Evolutionary conservation across 176 grass and related monocot genomes (phyloP).

Genomic region (Triticum turgidum): DNA sequence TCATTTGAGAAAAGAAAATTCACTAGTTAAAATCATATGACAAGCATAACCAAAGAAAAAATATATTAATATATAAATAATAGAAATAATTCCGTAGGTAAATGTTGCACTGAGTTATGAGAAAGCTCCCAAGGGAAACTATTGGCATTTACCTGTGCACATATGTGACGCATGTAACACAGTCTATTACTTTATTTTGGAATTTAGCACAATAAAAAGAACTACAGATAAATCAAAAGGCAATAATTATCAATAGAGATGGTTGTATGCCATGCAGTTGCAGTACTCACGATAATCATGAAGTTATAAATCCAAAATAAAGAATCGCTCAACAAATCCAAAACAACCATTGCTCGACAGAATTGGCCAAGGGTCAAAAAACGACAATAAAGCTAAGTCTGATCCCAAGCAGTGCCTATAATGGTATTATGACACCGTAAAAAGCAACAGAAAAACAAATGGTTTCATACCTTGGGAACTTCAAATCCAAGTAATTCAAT

Average conservation of each 20-base stretch:
- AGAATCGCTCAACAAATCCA: neutral
- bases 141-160: neutral
- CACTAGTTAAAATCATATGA: neutral
- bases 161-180: neutral
- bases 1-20: neutral
- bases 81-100: neutral
- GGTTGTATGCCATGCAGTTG: neutral
- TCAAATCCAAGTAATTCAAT: conserved; percentile 95
- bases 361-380: neutral
- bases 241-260: conserved; percentile 1
- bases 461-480: conserved; percentile 66
- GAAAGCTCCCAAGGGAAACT: conserved; percentile 17
- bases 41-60: neutral
- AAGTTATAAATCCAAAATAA: neutral
- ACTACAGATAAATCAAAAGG: neutral
- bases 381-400: neutral
- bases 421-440: neutral
- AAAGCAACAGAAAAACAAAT: conserved; percentile 29
- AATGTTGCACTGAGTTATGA: conserved; percentile 8
- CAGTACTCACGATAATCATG: neutral
- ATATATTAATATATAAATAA: neutral
- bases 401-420: neutral
- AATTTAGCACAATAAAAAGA: neutral
- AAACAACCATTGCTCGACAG: conserved; percentile 8
- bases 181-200: neutral